Evolutionary conservation across 805 yeast genomes (phyloP), one percentile per base, ranked within the genome.

Genomic region (Pichia deserticola): DNA sequence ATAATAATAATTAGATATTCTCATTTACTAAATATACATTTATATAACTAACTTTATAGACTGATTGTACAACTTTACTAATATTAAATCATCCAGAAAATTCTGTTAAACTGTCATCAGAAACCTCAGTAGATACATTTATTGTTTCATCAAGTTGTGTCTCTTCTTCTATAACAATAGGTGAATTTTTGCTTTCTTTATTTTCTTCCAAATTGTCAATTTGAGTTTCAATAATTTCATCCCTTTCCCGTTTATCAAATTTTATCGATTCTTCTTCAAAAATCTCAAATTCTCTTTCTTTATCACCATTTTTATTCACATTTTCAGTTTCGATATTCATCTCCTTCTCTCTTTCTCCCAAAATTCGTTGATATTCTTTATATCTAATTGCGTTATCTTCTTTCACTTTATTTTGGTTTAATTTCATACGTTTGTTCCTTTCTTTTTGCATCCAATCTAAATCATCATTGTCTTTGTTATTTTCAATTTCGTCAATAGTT

Each of bases 131-230:
- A 4, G 49, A 36, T 13, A 6, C n/a, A n/a, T 48, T 36, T 11
- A 44, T 43, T 15, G 33, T 28, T 20, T 42, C 48, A 36, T 43
- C 51, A n/a, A 40, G 36, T 25, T 48, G 40, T 5, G 51, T 49
- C 12, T 49, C 52, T 20, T 49, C 48, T 5, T 44, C 52, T 15
- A 43, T 4, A 7, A 45, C 9, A 20, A 37, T 20, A 20, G 20
- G 20, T 20, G 20, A 20, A 20, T 20, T 20, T 20, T 20, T 3
- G 20, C 12, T 7, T 6, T n/a, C 13, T 12, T 34, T 29, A 28
- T 10, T 15, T 7, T 20, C 46, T 29, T 8, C 20, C 37, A 4
- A 5, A 4, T 28, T 11, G 4, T 37, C 41, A 13, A 8, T 8
- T 44, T 27, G 40, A 4, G 34, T 20, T 25, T 36, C 41, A 27